phyloP scores from a whole-genome alignment of 176 grass and related monocot species.

The Ensete glaucum region DNA sequence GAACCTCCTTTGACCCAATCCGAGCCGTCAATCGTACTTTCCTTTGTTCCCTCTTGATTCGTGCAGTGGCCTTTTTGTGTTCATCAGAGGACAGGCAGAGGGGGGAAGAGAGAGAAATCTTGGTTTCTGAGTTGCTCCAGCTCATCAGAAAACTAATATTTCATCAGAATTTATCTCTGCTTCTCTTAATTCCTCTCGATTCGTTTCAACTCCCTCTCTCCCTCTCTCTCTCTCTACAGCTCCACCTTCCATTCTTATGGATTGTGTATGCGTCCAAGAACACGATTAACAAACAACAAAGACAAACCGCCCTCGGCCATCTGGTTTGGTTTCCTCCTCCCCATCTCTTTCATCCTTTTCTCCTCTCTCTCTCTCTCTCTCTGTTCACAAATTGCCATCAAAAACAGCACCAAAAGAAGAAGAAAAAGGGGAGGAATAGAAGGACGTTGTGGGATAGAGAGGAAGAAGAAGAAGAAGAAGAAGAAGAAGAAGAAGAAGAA shows the following conservation, averaged over 20 bases:
- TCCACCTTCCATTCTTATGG: not conserved
- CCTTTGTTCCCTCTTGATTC: not conserved
- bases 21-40: not conserved
- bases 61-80: not conserved
- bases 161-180: not conserved
- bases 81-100: not conserved
- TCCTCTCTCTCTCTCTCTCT: not conserved
- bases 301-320: not conserved
- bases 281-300: not conserved
- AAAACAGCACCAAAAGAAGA: conserved; percentile 3
- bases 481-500: not conserved
- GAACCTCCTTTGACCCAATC: conserved; percentile 2
- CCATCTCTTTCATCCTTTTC: too few relatives aligned
- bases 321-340: not conserved
- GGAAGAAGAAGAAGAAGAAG: not conserved
- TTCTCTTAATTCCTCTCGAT: not conserved
- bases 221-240: not conserved
- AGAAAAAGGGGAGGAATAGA: too few relatives aligned
- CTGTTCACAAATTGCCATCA: not conserved
- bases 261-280: not conserved
- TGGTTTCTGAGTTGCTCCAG: not conserved
- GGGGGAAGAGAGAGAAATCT: not conserved
- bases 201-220: not conserved
- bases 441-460: not conserved
- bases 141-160: not conserved